A percentile compares a stretch with the other conserved stretches of the same genome.
Evolutionary conservation across 129 eudicot species (phyloP).

Genomic region (Mikania micrantha): DNA sequence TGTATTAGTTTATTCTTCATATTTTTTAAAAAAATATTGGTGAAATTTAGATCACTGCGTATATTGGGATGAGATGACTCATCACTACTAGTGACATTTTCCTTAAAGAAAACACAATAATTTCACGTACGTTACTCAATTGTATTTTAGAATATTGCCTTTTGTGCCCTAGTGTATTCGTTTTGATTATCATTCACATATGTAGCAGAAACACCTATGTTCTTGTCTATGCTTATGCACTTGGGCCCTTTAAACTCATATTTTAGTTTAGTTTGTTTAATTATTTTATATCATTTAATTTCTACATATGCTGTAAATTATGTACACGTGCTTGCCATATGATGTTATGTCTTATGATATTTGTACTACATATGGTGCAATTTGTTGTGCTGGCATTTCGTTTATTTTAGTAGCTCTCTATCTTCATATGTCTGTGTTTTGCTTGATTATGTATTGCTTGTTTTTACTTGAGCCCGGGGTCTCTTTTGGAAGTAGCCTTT

Average conservation of each 20-base stretch:
- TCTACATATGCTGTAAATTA: too few relatives aligned
- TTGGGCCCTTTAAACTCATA: neutral
- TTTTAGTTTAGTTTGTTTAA: neutral
- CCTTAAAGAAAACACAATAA: neutral
- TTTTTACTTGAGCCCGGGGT: too few relatives aligned
- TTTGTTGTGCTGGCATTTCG: too few relatives aligned
- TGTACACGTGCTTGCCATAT: too few relatives aligned
- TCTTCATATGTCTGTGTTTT: too few relatives aligned
- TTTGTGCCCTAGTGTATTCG: neutral
- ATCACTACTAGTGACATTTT: neutral
- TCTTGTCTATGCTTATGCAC: neutral
- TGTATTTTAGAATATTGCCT: neutral
- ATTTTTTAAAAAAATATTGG: constrained; percentile 7
- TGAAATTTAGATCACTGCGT: neutral
- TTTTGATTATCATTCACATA: neutral
- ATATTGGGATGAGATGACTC: neutral
- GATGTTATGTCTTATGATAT: too few relatives aligned
- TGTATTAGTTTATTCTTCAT: neutral
- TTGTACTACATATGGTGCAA: too few relatives aligned
- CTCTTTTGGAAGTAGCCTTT: too few relatives aligned
- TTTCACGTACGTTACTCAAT: neutral
- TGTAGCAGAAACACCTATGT: neutral
- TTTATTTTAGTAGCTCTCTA: too few relatives aligned
- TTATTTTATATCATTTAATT: constrained; percentile 3
- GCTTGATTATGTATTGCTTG: too few relatives aligned